These are phyloP conservation scores for Globisporangium cederbergense DNA, from an alignment of 352 stramenopile species.

Conservation along the genomic window DNA sequence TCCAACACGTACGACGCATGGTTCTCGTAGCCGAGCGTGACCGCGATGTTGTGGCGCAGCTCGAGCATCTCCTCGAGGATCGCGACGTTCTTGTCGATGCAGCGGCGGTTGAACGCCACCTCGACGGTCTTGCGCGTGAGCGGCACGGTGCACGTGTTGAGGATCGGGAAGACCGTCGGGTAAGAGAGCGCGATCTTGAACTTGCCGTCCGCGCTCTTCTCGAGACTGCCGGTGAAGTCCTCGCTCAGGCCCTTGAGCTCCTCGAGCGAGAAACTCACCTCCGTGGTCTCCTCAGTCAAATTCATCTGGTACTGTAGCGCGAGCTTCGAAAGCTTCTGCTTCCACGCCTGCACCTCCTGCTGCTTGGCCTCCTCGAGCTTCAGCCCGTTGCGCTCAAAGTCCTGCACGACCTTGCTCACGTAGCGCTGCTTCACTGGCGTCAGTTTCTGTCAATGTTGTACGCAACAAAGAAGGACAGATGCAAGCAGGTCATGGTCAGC, in stretches of 20 bases:
- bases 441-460: constrained; percentile 32
- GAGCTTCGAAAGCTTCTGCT: constrained; percentile 85
- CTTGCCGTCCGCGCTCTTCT: constrained; percentile 67
- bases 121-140: constrained; percentile 80
- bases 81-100: constrained; percentile 77
- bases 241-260: constrained; percentile 79
- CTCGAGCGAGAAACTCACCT: constrained; percentile 69
- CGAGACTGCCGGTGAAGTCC: constrained; percentile 71
- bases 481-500: background rate
- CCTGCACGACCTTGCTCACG: constrained; percentile 65
- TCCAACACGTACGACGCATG: constrained; percentile 84
- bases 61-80: constrained; percentile 83
- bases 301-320: constrained; percentile 85
- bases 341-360: constrained; percentile 70
- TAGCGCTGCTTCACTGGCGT: constrained; percentile 65
- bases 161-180: constrained; percentile 87
- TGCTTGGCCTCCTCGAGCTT: constrained; percentile 66
- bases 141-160: constrained; percentile 82
- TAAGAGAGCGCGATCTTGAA: constrained; percentile 88
- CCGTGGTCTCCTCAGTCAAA: constrained; percentile 80
- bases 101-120: constrained; percentile 79
- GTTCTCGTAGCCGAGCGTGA: constrained; percentile 77
- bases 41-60: constrained; percentile 73
- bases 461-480: background rate
- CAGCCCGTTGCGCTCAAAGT: constrained; percentile 87